Conservation (phyloP, 345 rosid species). For the Gossypium ekmanianum region DNA sequence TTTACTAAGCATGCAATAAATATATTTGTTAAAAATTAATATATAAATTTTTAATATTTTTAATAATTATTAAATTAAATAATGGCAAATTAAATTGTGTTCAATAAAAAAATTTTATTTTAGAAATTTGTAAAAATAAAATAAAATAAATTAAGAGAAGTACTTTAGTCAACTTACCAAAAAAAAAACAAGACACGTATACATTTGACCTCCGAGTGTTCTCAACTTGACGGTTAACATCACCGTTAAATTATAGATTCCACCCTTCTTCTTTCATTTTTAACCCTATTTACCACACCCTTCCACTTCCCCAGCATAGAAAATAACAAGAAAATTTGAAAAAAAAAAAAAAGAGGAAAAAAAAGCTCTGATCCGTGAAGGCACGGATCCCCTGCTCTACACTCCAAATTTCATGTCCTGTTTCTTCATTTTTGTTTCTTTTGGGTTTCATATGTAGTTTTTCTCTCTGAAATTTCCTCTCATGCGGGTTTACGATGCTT, state of each 20-base stretch:
- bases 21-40: too few relatives aligned
- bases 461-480: slow-evolving; percentile 10
- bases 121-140: too few relatives aligned
- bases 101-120: too few relatives aligned
- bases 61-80: too few relatives aligned
- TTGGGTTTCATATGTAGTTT: background rate
- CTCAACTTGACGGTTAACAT: background rate
- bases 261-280: background rate
- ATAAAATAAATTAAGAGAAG: too few relatives aligned
- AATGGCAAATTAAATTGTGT: too few relatives aligned
- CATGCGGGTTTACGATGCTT: slow-evolving; percentile 44
- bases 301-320: background rate
- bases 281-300: background rate
- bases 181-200: background rate
- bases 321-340: background rate
- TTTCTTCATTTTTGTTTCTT: background rate
- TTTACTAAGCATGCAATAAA: too few relatives aligned
- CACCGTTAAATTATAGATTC: background rate
- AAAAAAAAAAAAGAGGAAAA: too few relatives aligned
- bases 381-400: slow-evolving; percentile 27
- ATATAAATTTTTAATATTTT: too few relatives aligned
- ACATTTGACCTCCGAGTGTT: background rate
- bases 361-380: background rate
- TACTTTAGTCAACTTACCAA: background rate
- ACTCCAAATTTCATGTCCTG: slow-evolving; percentile 14